These are phyloP conservation scores for Yamadazyma friedrichii DNA, from an alignment of 1,139 yeast species.

Conservation along the genomic window DNA sequence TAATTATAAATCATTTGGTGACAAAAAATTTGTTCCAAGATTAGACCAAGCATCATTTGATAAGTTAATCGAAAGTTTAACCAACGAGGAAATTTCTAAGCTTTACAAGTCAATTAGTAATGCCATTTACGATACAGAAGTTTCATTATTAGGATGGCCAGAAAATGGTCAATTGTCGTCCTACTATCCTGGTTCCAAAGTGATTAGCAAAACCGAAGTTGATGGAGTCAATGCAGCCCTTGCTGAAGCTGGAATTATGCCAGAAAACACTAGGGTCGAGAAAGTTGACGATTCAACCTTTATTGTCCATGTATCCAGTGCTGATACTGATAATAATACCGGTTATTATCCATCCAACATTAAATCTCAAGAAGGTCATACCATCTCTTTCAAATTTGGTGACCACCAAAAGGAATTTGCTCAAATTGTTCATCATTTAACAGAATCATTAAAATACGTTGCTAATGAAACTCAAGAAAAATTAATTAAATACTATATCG, in stretches of 20 bases:
- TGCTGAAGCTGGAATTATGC: slow-evolving; percentile 63
- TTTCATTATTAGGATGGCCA: slow-evolving; percentile 68
- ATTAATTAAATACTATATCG: slow-evolving; percentile 65
- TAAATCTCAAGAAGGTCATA: slow-evolving; percentile 23
- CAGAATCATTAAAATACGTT: slow-evolving; percentile 57
- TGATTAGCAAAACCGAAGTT: slow-evolving; percentile 59
- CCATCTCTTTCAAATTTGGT: slow-evolving; percentile 63
- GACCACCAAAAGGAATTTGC: slow-evolving; percentile 69
- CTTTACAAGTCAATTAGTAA: slow-evolving; percentile 46
- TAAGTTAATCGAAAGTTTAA: slow-evolving; percentile 42
- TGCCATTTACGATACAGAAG: slow-evolving; percentile 51
- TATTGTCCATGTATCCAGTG: slow-evolving; percentile 62
- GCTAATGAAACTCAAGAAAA: slow-evolving; percentile 71
- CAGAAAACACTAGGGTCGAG: slow-evolving; percentile 77
- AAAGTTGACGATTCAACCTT: slow-evolving; percentile 47
- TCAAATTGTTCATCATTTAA: slow-evolving; percentile 54
- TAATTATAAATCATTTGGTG: slow-evolving; percentile 88
- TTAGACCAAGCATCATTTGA: slow-evolving; percentile 49
- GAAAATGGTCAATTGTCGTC: slow-evolving; percentile 72
- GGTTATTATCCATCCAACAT: slow-evolving; percentile 36
- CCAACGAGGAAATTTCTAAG: slow-evolving; percentile 30
- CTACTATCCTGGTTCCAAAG: slow-evolving; percentile 56
- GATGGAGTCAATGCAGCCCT: slow-evolving; percentile 64
- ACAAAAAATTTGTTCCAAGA: slow-evolving; percentile 76
- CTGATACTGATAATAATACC: slow-evolving; percentile 42